Percentiles rank a stretch among this genome's conserved stretches.
phyloP scores from a whole-genome alignment of 176 grass and related monocot species.

The Pontederia paniculata region DNA sequence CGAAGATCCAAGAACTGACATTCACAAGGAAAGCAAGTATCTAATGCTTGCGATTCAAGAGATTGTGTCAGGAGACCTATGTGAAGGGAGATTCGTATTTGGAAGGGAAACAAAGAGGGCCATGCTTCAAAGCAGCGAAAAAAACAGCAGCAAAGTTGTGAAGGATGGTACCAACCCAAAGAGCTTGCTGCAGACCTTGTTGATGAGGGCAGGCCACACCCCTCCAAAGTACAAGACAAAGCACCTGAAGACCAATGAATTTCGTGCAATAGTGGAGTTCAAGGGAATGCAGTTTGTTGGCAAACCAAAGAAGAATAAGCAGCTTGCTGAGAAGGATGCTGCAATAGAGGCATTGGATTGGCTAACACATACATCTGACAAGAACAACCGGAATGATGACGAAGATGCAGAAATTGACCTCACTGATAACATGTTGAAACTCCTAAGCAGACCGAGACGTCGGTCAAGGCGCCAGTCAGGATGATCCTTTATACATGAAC shows the following conservation, averaged over 20 bases:
- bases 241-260: conserved; percentile 93
- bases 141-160: conserved; percentile 36
- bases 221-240: conserved; percentile 94
- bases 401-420: conserved; percentile 60
- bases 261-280: conserved; percentile 86
- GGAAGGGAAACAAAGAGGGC: conserved; percentile 51
- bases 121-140: conserved; percentile 22
- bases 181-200: conserved; percentile 77
- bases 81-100: conserved; percentile 91
- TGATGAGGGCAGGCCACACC: conserved; percentile 79
- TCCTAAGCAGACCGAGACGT: conserved; percentile 58
- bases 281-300: conserved; percentile 95
- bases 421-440: conserved; percentile 90
- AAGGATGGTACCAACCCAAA: conserved; percentile 75
- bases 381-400: conserved; percentile 33
- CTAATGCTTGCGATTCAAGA: conserved; percentile 78
- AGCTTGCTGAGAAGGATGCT: conserved; percentile 78
- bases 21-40: conserved; percentile 91
- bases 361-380: conserved; percentile 77
- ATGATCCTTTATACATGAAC: too few relatives aligned
- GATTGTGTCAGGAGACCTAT: conserved; percentile 75
- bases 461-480: conserved; percentile 8
- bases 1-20: conserved; percentile 56
- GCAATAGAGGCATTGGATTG: conserved; percentile 79
- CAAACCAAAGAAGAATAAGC: conserved; percentile 90